Evolutionary conservation across 495 filamentous ascomycete genomes (phyloP).

Genomic region (Articulospora tetracladia): DNA sequence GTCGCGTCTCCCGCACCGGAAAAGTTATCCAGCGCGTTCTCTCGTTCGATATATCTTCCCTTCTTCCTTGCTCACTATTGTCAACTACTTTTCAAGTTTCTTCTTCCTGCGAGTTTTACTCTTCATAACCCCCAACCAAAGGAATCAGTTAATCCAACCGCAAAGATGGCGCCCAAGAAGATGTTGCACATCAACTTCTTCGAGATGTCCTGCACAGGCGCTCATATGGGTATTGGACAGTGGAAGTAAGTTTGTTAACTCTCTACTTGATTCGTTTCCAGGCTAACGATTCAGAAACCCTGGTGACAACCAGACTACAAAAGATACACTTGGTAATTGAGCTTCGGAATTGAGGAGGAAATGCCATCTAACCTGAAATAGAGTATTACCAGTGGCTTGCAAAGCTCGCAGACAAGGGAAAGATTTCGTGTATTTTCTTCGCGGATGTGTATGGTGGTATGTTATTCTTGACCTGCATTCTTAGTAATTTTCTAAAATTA

Average conservation of each 20-base stretch:
- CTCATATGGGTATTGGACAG: neutral
- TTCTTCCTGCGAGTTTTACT: neutral
- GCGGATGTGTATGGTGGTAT: constrained; percentile 2
- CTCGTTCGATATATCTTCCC: neutral
- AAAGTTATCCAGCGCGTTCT: neutral
- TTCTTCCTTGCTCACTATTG: neutral
- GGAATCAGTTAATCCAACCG: neutral
- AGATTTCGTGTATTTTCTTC: constrained; percentile 7
- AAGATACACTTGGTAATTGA: neutral
- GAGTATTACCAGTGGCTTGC: constrained; percentile 6
- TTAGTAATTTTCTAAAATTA: neutral
- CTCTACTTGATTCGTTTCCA: neutral
- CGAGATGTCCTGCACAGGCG: neutral
- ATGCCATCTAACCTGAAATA: neutral
- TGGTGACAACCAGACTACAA: neutral
- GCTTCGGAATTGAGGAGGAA: too few relatives aligned
- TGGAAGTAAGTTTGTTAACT: neutral
- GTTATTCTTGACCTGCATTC: neutral
- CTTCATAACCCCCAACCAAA: neutral
- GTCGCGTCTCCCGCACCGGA: neutral
- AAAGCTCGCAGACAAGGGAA: constrained; percentile 8
- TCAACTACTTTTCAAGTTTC: neutral
- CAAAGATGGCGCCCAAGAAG: neutral
- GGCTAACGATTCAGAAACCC: neutral
- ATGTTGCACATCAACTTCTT: neutral